phyloP scores from a whole-genome alignment of 169 alveolate genomes.

The Plasmodium coatneyi region DNA sequence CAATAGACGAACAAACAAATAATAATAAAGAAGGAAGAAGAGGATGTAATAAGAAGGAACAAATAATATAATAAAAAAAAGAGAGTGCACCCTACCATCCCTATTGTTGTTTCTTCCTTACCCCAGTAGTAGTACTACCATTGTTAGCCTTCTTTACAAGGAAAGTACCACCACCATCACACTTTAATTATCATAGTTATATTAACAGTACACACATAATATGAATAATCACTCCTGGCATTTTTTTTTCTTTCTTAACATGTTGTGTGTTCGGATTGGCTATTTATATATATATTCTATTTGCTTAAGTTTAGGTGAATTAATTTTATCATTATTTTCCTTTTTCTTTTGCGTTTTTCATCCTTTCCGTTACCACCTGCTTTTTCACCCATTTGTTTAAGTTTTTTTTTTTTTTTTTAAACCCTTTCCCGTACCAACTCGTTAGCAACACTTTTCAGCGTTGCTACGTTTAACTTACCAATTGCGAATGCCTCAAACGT shows the following conservation, averaged over 20 bases:
- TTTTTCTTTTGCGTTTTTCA: not conserved
- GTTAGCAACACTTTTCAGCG: not conserved
- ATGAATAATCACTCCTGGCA: not conserved
- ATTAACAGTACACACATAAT: too few species aligned
- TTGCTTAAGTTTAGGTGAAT: not conserved
- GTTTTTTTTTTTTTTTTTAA: not conserved
- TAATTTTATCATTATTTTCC: conserved; percentile 12
- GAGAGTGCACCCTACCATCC: too few species aligned
- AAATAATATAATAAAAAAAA: too few species aligned
- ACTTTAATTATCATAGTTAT: too few species aligned
- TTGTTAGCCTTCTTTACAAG: too few species aligned
- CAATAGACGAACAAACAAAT: too few species aligned
- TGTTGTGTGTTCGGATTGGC: not conserved
- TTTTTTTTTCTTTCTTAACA: not conserved
- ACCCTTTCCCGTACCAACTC: not conserved
- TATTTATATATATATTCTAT: not conserved
- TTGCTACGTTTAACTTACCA: not conserved
- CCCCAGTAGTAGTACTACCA: too few species aligned
- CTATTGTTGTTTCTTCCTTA: too few species aligned
- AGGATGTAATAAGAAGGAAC: too few species aligned
- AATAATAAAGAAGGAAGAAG: too few species aligned
- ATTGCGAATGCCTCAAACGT: not conserved
- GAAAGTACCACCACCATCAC: too few species aligned
- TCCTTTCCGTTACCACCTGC: not conserved
- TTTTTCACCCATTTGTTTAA: not conserved